Base-by-base conservation (phyloP, 2,329 filamentous ascomycete species). In the Celoporthe dispersa region DNA sequence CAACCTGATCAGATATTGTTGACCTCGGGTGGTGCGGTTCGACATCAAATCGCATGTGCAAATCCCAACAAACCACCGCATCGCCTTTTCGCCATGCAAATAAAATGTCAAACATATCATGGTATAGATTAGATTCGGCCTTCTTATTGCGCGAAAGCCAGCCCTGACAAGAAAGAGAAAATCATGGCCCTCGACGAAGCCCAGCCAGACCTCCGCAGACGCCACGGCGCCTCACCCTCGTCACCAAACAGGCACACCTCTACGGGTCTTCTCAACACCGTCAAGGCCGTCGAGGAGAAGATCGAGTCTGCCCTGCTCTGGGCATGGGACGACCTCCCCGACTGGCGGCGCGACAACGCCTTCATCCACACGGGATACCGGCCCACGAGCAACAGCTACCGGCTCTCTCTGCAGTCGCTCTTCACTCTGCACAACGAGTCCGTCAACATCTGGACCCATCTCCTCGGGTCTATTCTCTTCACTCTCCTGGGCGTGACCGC, bases 401-500 rank as follows among this genome's bases (percentile, higher is more conserved):
- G 71, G 62, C 75, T 78, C 71, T 85, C 84, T 35, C 75, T 87
- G 63, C 74, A 75, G 61, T 87, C 84, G 65, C 80, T 89, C 60
- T 81, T 82, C 74, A 84, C 84, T 78, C 77, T 89, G 70, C 87
- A 90, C 82, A 72, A 90, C 77, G 87, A 90, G 78, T 85, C 81
- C 53, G 87, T 90, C 79, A 90, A 90, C 79, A 88, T 72, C 77
- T 89, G 87, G 86, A 84, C 87, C 16, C 87, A 90, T 73, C 84
- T 90, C 12, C 75, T 93, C 55, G 94, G 93, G 9, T 87, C 91
- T 14, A 65, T 91, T 1, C 74, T 86, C 48, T 90, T 92, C 69
- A 77, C 88, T 3, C 76, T 14, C 28, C 11, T 70, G 2, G 70
- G 68, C 5, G 31, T 83, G 8, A 80, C 83, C 1, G 87, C 84